Evolutionary conservation across 495 filamentous ascomycete genomes (phyloP).

Genomic region (Cercophora scortea): DNA sequence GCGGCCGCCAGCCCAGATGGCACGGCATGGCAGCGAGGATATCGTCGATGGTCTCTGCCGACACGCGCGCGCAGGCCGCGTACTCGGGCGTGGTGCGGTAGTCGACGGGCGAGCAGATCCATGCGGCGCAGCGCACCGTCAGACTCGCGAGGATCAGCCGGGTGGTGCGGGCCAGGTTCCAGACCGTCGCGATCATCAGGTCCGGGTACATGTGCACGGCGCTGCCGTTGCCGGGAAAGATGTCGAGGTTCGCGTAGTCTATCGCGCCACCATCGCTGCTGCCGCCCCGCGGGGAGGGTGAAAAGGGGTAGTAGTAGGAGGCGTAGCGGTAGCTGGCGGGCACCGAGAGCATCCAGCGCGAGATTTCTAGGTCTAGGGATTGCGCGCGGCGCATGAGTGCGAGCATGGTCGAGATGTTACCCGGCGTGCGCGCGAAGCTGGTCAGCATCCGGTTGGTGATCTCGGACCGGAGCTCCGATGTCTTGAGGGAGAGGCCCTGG

Average conservation of each 20-base stretch:
- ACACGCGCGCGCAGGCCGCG: constrained; percentile 29
- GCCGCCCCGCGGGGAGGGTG: constrained; percentile 13
- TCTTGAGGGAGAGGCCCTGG: constrained; percentile 36
- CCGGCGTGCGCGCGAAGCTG: constrained; percentile 21
- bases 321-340: not conserved
- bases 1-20: constrained; percentile 39
- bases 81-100: constrained; percentile 48
- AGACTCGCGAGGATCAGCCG: constrained; percentile 38
- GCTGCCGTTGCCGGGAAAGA: constrained; percentile 29
- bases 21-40: constrained; percentile 45
- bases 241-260: constrained; percentile 33
- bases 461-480: constrained; percentile 40
- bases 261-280: constrained; percentile 1
- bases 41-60: constrained; percentile 37
- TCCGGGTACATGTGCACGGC: constrained; percentile 41
- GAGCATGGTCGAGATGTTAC: constrained; percentile 25
- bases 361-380: constrained; percentile 32
- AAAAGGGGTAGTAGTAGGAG: constrained; percentile 40
- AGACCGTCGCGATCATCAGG: constrained; percentile 39
- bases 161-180: constrained; percentile 38
- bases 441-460: constrained; percentile 29
- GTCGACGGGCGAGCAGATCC: constrained; percentile 42
- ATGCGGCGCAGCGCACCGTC: constrained; percentile 43
- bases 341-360: constrained; percentile 29
- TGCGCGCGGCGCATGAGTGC: constrained; percentile 35